Percentiles rank a stretch among this genome's conserved stretches.
Conservation (phyloP, 2,329 filamentous ascomycete genomes). For the Beauveria medogensis region DNA sequence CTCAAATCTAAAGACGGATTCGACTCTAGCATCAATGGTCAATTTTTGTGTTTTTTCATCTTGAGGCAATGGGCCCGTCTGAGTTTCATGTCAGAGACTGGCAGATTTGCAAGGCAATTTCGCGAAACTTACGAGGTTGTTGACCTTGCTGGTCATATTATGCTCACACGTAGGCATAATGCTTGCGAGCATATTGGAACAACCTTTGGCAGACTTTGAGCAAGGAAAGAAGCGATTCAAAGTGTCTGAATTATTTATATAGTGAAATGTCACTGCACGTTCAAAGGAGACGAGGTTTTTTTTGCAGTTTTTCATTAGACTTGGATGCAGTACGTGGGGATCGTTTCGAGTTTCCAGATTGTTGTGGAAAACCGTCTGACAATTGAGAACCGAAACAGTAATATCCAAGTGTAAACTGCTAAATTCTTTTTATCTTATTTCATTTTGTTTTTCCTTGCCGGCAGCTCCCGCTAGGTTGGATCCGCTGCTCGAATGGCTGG, state of each 20-base stretch:
- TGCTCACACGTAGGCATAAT: neutral
- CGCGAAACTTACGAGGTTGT: neutral
- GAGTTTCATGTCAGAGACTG: neutral
- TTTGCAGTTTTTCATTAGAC: neutral
- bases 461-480: neutral
- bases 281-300: neutral
- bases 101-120: neutral
- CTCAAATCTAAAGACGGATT: neutral
- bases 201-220: neutral
- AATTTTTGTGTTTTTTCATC: neutral
- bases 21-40: neutral
- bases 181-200: no score
- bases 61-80: neutral
- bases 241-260: neutral
- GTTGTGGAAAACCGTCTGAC: neutral
- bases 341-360: no score
- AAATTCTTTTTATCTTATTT: no score
- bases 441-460: neutral
- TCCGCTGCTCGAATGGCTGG: neutral
- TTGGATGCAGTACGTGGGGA: neutral
- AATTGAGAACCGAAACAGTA: neutral
- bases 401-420: neutral
- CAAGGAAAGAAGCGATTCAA: neutral
- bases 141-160: neutral
- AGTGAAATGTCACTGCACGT: neutral